A percentile compares a stretch with the other conserved stretches of the same genome.
Evolutionary conservation across 2,329 filamentous ascomycete genomes (phyloP).

Genomic region (Stagonosporopsis rhizophila): DNA sequence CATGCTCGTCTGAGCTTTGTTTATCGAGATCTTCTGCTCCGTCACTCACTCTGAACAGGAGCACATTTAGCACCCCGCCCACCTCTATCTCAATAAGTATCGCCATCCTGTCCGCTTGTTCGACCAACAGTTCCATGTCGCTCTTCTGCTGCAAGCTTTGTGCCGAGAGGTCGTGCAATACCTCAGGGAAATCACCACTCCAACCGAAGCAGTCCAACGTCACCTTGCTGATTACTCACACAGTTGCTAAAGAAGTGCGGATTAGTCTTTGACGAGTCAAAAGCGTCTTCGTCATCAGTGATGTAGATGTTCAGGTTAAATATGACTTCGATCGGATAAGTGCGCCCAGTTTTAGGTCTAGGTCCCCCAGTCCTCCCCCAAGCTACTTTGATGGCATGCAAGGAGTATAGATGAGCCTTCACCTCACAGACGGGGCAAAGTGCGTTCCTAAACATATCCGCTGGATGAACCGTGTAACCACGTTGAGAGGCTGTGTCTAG

Average conservation of each 20-base stretch:
- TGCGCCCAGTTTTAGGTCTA: neutral
- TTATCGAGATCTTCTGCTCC: neutral
- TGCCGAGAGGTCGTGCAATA: neutral
- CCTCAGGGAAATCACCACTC: neutral
- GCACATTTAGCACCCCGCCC: neutral
- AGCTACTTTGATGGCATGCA: neutral
- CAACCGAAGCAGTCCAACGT: neutral
- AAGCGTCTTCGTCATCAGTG: conserved; percentile 5
- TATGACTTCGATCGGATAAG: neutral
- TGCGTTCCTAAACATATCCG: neutral
- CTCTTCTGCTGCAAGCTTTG: neutral
- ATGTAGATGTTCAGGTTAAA: conserved; percentile 5
- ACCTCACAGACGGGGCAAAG: conserved; percentile 6
- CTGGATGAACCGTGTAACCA: neutral
- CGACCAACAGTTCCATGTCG: neutral
- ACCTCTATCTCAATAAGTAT: neutral
- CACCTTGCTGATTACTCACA: neutral
- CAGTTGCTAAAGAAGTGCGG: neutral
- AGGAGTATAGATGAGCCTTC: neutral
- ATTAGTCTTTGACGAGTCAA: neutral
- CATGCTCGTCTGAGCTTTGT: neutral
- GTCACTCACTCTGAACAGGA: neutral
- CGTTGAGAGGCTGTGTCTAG: neutral
- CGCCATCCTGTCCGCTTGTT: conserved; percentile 1
- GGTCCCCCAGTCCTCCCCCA: conserved; percentile 8